These are phyloP conservation scores for Buxus sempervirens DNA, from an alignment of 164 flowering plant species.

Conservation along the genomic window DNA sequence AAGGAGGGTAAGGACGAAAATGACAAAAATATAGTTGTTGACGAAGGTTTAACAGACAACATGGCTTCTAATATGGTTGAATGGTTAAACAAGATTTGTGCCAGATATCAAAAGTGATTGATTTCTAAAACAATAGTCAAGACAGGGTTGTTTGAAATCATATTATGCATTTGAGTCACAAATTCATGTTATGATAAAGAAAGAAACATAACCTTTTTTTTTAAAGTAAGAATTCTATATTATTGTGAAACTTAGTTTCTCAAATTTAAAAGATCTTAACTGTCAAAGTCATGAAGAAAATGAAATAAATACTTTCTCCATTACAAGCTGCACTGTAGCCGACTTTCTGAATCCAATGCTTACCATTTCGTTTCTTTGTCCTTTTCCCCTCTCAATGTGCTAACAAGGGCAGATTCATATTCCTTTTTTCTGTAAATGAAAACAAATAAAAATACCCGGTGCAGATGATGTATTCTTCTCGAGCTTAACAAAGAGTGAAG, in stretches of 20 bases:
- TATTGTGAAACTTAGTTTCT: too few relatives aligned
- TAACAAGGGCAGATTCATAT: conserved; percentile 83
- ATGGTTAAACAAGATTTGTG: too few relatives aligned
- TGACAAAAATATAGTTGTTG: too few relatives aligned
- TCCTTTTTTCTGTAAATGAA: conserved; percentile 57
- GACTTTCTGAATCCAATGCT: conserved; percentile 67
- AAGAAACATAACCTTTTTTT: background rate
- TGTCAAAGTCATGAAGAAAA: background rate
- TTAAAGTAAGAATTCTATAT: background rate
- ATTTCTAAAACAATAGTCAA: too few relatives aligned
- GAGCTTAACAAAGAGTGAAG: background rate
- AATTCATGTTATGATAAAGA: too few relatives aligned
- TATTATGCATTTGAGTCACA: too few relatives aligned
- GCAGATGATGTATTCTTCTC: background rate
- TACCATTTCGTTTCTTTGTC: conserved; percentile 77
- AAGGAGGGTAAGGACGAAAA: too few relatives aligned
- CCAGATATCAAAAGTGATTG: too few relatives aligned
- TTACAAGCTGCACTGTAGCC: conserved; percentile 84
- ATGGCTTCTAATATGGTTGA: too few relatives aligned
- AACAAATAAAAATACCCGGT: background rate
- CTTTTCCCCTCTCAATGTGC: conserved; percentile 79
- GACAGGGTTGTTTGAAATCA: too few relatives aligned
- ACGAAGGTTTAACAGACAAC: too few relatives aligned
- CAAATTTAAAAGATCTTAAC: background rate
- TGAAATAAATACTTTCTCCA: conserved; percentile 4